A percentile compares a stretch with the other conserved stretches of the same genome.
These are phyloP conservation scores for Xerophyta viscosa DNA, from an alignment of 106 monocot genomes.

Conservation along the genomic window DNA sequence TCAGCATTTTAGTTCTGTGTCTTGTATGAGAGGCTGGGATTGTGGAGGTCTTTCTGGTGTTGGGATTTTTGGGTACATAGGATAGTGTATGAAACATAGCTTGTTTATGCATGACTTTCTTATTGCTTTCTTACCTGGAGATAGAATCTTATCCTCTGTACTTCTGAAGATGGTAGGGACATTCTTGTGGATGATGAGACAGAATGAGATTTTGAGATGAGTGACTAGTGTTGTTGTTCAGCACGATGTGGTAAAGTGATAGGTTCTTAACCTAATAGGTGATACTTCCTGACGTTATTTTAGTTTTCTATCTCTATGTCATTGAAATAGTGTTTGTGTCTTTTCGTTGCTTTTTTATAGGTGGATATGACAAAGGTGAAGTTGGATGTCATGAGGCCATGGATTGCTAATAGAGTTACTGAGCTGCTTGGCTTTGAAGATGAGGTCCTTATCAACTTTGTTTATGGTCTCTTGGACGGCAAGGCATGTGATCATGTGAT, in stretches of 20 bases:
- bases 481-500: conserved; percentile 25
- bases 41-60: too few species aligned
- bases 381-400: conserved; percentile 91
- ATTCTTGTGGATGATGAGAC: not conserved
- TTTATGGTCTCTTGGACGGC: conserved; percentile 77
- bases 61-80: too few species aligned
- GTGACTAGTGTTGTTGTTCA: not conserved
- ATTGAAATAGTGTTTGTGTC: not conserved
- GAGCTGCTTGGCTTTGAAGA: conserved; percentile 96
- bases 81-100: too few species aligned
- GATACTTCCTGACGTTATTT: not conserved
- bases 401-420: conserved; percentile 88
- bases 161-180: not conserved
- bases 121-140: not conserved
- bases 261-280: not conserved
- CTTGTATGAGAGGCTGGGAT: too few species aligned
- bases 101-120: too few species aligned
- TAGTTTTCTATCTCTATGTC: not conserved
- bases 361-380: conserved; percentile 91
- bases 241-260: not conserved
- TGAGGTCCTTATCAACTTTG: conserved; percentile 95
- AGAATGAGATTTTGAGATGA: not conserved
- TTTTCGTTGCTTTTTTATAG: conserved; percentile 11
- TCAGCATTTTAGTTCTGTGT: too few species aligned
- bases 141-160: not conserved